Evolutionary conservation across 2,329 filamentous ascomycete species (phyloP).

Genomic region (Chalaropsis thielavioides): DNA sequence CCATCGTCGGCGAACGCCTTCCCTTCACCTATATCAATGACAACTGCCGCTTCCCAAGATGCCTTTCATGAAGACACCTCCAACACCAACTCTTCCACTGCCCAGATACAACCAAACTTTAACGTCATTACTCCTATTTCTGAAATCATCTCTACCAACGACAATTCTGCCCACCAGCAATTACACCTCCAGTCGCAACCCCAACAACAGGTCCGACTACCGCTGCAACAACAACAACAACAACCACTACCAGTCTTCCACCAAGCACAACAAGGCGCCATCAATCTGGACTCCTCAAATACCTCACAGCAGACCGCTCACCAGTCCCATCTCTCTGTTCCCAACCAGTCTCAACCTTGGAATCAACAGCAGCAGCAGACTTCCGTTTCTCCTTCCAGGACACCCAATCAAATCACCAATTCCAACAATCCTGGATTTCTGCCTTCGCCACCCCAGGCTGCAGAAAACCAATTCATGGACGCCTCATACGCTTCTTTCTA

Average conservation of each 20-base stretch:
- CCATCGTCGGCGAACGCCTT: constrained; percentile 8
- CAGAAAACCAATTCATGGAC: constrained; percentile 13
- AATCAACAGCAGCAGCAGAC: constrained; percentile 10
- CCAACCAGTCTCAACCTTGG: constrained; percentile 6
- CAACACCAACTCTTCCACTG: constrained; percentile 3
- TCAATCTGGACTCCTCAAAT: constrained; percentile 11
- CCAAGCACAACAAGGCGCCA: neutral
- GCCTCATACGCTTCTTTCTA: constrained; percentile 8
- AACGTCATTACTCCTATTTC: neutral
- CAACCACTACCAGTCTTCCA: neutral
- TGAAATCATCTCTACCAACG: neutral
- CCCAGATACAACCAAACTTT: constrained; percentile 11
- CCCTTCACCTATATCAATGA: constrained; percentile 17
- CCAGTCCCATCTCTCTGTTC: constrained; percentile 1
- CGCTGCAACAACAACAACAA: neutral
- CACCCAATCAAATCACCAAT: neutral
- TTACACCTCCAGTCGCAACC: neutral
- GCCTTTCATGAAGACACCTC: neutral
- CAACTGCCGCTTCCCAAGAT: constrained; percentile 10
- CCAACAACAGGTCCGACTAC: neutral
- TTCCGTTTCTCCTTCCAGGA: constrained; percentile 4
- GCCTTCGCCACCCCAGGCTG: constrained; percentile 13
- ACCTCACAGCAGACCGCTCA: neutral
- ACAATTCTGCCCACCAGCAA: neutral
- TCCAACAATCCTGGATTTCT: neutral